These are phyloP conservation scores for Taxillus chinensis DNA, from an alignment of 164 flowering plant genomes.

Conservation along the genomic window DNA sequence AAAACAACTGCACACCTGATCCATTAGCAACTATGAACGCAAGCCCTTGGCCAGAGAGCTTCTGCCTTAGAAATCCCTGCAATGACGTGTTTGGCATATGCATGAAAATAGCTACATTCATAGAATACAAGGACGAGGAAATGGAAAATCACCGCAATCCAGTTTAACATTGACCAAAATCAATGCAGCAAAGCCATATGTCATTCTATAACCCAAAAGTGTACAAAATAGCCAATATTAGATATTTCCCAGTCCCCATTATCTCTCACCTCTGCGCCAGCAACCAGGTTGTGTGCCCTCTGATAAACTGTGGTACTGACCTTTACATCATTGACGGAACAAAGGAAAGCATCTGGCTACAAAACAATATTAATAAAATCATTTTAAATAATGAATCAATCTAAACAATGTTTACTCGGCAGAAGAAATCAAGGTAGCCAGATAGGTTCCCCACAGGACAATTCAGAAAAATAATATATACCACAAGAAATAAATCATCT, in stretches of 20 bases:
- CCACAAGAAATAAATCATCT: conserved; percentile 3
- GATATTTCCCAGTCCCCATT: not conserved
- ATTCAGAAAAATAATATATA: too few species aligned
- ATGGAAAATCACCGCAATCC: too few species aligned
- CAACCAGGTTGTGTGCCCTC: conserved; percentile 56
- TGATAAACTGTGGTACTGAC: conserved; percentile 72
- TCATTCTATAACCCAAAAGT: not conserved
- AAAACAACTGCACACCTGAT: conserved; percentile 49
- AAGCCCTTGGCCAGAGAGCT: conserved; percentile 86
- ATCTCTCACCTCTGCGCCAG: conserved; percentile 72
- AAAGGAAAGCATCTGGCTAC: conserved; percentile 99
- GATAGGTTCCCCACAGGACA: not conserved
- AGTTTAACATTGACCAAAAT: not conserved
- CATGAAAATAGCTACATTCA: not conserved
- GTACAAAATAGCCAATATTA: not conserved
- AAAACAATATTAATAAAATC: conserved; percentile 21
- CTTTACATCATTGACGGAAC: conserved; percentile 88
- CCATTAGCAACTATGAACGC: conserved; percentile 92
- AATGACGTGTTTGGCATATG: conserved; percentile 6
- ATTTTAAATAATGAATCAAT: conserved; percentile 1
- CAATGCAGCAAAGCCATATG: conserved; percentile 4
- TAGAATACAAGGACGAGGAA: too few species aligned
- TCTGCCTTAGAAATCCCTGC: conserved; percentile 85
- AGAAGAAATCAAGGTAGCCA: not conserved
- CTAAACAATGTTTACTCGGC: conserved; percentile 1